Percentiles rank a stretch among this genome's conserved stretches.
phyloP scores from a whole-genome alignment of 1,284 basidiomycete species.

The Serendipita sp. region DNA sequence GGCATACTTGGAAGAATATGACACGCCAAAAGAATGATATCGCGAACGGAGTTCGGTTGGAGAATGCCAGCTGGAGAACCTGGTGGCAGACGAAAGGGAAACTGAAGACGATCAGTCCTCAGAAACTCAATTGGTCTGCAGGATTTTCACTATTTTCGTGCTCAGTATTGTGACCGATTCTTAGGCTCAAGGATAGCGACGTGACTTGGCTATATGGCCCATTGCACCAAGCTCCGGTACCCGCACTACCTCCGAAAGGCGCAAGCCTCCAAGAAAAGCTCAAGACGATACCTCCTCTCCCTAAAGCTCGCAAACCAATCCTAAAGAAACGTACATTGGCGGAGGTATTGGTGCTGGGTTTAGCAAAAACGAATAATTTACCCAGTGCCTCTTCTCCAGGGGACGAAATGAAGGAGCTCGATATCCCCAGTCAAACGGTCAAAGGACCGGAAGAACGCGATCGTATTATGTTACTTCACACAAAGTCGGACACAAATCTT shows the following conservation, averaged over 20 bases:
- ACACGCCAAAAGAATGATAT: slow-evolving; percentile 98
- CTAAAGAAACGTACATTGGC: slow-evolving; percentile 90
- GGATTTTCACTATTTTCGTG: slow-evolving; percentile 7
- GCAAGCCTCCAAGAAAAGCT: slow-evolving; percentile 27
- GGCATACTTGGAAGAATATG: slow-evolving; percentile 97
- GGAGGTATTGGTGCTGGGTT: slow-evolving; percentile 49
- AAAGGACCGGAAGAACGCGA: slow-evolving; percentile 16
- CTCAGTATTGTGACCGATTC: slow-evolving; percentile 9
- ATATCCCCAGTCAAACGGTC: slow-evolving; percentile 21
- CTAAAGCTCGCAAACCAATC: slow-evolving; percentile 58
- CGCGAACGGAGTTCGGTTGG: slow-evolving; percentile 84
- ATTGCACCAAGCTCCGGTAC: slow-evolving; percentile 79
- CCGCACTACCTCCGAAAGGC: slow-evolving; percentile 32
- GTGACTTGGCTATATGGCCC: slow-evolving; percentile 99
- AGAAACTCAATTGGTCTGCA: slow-evolving; percentile 96
- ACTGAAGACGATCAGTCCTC: slow-evolving; percentile 87
- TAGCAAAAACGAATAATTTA: slow-evolving; percentile 30
- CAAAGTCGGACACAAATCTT: slow-evolving; percentile 74
- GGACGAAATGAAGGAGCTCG: slow-evolving; percentile 23
- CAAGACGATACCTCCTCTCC: slow-evolving; percentile 9
- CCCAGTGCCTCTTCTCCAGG: slow-evolving; percentile 23
- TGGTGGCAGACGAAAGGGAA: slow-evolving; percentile 99
- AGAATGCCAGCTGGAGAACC: slow-evolving; percentile 96
- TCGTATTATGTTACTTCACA: slow-evolving; percentile 55
- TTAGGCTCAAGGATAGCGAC: slow-evolving; percentile 96